Evolutionary conservation across 805 yeast genomes (phyloP), one percentile per base, ranked within the genome.

Genomic region (Ogataea trehalophila): DNA sequence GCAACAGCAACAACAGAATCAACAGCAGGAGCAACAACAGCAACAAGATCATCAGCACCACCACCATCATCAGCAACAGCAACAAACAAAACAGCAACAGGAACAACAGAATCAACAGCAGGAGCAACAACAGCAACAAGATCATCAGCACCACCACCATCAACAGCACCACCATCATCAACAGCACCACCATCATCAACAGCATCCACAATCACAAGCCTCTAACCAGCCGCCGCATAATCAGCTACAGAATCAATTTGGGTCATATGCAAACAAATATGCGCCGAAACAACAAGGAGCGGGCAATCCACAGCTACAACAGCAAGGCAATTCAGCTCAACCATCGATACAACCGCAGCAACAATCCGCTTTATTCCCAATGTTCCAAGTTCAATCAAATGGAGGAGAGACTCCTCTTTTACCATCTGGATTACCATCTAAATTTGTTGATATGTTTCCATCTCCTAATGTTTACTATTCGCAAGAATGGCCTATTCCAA

Each of bases 391-490:
- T 34, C 54, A 18, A 37, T 22, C 20, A 6, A 31, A 34, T 43
- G 33, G 52, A 0, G 60, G 59, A 15, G 80, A 83, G 13, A 89
- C 83, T 37, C 89, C 84, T 50, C 81, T 90, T 0, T 88, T 91
- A 3, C 64, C 85, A 14, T 71, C 81, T 3, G 84, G 85, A 6
- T 67, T 87, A 22, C 91, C 95, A 2, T 79, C 87, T 2, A 73
- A 85, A 44, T 87, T 81, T 56, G 80, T 85, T 38, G 95, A 87
- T 56, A 70, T 84, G 60, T 80, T 87, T 57, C 91, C 90, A 31
- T 85, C 92, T 6, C 96, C 96, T 0, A 77, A 82, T n/a, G 85
- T 79, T 52, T 81, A 82, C 55, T 87, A 85, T 57, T 77, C 81
- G 6, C 73, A 79, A 45, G 83, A 79, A 40, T 79, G 83, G 83